Percentiles rank a stretch among this genome's conserved stretches.
Evolutionary conservation across 345 rosid genomes (phyloP).

Genomic region (Raphanus raphanistrum): DNA sequence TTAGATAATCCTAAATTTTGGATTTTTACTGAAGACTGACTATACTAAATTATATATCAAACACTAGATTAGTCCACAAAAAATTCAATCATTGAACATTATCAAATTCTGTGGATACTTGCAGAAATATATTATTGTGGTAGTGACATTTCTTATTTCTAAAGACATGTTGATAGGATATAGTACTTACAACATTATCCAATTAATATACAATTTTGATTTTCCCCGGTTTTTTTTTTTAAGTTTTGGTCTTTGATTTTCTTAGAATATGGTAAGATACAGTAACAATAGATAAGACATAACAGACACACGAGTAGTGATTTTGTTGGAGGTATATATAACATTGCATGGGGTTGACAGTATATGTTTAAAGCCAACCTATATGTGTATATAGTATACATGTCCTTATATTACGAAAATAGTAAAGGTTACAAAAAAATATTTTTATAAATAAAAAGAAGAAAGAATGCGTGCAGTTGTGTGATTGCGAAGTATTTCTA

Average conservation of each 20-base stretch:
- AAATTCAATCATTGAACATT: constrained; percentile 6
- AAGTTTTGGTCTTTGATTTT: background rate
- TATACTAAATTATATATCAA: background rate
- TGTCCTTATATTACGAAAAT: constrained; percentile 1
- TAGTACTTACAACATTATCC: constrained; percentile 16
- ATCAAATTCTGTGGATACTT: background rate
- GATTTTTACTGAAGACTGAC: background rate
- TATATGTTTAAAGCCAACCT: background rate
- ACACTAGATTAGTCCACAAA: background rate
- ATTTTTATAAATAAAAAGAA: background rate
- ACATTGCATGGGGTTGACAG: background rate
- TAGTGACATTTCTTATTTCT: background rate
- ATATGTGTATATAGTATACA: constrained; percentile 2
- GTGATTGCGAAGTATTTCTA: constrained; percentile 42
- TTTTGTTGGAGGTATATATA: constrained; percentile 16
- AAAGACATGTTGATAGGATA: background rate
- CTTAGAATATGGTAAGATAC: constrained; percentile 4
- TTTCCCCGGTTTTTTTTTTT: background rate
- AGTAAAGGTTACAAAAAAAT: constrained; percentile 4
- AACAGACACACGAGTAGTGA: constrained; percentile 12
- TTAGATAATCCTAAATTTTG: background rate
- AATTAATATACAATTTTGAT: background rate
- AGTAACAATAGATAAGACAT: background rate
- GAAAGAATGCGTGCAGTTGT: constrained; percentile 32
- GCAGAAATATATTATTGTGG: background rate